Conservation (phyloP, 2,329 filamentous ascomycete genomes). For the Fusarium anthophilum region DNA sequence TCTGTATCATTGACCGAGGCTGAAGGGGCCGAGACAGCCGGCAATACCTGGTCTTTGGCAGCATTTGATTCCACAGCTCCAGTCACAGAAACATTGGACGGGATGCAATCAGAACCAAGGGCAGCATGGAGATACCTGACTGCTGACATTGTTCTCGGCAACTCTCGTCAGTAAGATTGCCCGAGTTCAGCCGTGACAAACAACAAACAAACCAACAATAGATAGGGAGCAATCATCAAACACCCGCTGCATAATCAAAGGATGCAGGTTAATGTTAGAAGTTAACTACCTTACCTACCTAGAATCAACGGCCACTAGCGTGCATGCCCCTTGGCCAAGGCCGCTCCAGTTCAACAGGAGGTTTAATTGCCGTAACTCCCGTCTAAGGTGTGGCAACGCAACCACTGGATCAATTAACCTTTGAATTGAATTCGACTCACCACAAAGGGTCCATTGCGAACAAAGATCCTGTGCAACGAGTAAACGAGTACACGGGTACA, state of each 20-base stretch:
- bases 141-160: not conserved
- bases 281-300: not conserved
- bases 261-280: slow-evolving; percentile 15
- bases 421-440: slow-evolving; percentile 3
- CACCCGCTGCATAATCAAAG: slow-evolving; percentile 14
- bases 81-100: not conserved
- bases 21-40: slow-evolving; percentile 20
- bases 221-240: not conserved
- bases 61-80: not conserved
- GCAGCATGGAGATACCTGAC: not conserved
- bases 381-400: not conserved
- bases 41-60: slow-evolving; percentile 13
- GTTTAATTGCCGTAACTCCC: slow-evolving; percentile 27
- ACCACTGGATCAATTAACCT: not conserved
- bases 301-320: slow-evolving; percentile 39
- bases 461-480: slow-evolving; percentile 1
- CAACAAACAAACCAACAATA: not conserved
- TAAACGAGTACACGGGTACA: not conserved
- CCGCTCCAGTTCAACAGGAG: slow-evolving; percentile 12
- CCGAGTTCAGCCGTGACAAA: not conserved
- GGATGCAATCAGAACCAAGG: not conserved
- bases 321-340: slow-evolving; percentile 28
- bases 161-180: not conserved
- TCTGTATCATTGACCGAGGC: slow-evolving; percentile 4
- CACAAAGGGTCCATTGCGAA: not conserved